phyloP scores from a whole-genome alignment of 352 stramenopile genomes.

The Aphanomyces euteiches region DNA sequence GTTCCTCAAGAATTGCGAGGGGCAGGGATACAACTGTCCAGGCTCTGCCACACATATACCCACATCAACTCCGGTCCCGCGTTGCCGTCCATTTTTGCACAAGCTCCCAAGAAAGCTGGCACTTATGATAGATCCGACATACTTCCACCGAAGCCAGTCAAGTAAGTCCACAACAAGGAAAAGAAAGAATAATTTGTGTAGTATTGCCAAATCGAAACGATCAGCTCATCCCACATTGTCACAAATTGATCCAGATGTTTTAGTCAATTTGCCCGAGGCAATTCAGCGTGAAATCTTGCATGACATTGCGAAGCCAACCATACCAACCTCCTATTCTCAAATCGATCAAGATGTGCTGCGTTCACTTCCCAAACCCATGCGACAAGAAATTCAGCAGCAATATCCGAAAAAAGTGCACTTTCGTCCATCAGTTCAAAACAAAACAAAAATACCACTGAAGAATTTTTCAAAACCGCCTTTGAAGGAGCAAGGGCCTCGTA shows the following conservation, averaged over 20 bases:
- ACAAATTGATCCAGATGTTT: slow-evolving; percentile 59
- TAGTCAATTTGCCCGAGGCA: slow-evolving; percentile 51
- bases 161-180: too few relatives aligned
- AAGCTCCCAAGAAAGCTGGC: too few relatives aligned
- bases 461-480: not conserved
- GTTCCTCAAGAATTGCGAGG: slow-evolving; percentile 60
- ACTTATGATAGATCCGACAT: too few relatives aligned
- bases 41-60: slow-evolving; percentile 39
- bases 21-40: slow-evolving; percentile 73
- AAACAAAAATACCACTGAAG: not conserved
- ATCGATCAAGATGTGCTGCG: slow-evolving; percentile 75
- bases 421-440: not conserved
- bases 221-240: slow-evolving; percentile 38
- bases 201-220: too few relatives aligned
- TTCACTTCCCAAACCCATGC: slow-evolving; percentile 58
- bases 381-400: slow-evolving; percentile 48
- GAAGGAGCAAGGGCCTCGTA: not conserved
- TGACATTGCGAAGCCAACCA: slow-evolving; percentile 38
- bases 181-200: too few relatives aligned
- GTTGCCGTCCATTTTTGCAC: slow-evolving; percentile 25
- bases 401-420: slow-evolving; percentile 12
- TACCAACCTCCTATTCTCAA: slow-evolving; percentile 51
- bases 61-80: not conserved
- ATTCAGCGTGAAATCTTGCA: slow-evolving; percentile 60
- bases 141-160: too few relatives aligned